Base-by-base conservation (phyloP, 208 protist species). In the Phytomonas sp. region DNA sequence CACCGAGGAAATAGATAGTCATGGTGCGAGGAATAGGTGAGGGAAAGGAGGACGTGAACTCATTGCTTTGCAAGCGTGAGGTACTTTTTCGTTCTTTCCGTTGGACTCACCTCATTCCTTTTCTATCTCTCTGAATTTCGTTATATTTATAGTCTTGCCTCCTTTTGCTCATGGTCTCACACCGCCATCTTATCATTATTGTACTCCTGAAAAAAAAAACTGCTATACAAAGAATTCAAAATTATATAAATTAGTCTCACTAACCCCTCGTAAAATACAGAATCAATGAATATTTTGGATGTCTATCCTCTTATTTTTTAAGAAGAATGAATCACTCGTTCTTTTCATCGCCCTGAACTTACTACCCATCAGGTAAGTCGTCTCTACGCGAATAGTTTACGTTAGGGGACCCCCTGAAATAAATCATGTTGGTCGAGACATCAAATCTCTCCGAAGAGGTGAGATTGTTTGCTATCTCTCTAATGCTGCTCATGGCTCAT, bases 401-500 rank as follows among this genome's bases (percentile, higher is more conserved):
- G 40, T 51, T 23, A 23, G 13, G 40, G 20, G 40, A 51, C 13
- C 40, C 40, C 3, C 40, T 51, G 13, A 17, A 51, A 51, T 15
- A 51, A 51, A 51, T 51, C 40, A 51, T 51, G 40, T 51, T 6
- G 40, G 40, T 51, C 40, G 40, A 51, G 40, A 51, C 13, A 20
- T 20, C 40, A 51, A 17, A 23, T 8, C 63, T 34, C 63, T 75
- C 71, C 51, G 61, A 63, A 28, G 71, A 62, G 23, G 37, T 56
- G 30, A 36, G 60, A 33, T 30, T 29, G 4, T 64, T 71, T 17
- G 43, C 62, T 23, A 68, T 51, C 1, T 66, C 66, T 8, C 71
- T 87, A n/a, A 76, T 76, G 17, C 65, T 72, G 30, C 29, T 87
- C 28, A 87, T 83, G 75, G 62, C 69, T 5, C 67, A 72, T 17